Evolutionary conservation across 2,329 filamentous ascomycete species (phyloP).

Genomic region (Venturia asperata): DNA sequence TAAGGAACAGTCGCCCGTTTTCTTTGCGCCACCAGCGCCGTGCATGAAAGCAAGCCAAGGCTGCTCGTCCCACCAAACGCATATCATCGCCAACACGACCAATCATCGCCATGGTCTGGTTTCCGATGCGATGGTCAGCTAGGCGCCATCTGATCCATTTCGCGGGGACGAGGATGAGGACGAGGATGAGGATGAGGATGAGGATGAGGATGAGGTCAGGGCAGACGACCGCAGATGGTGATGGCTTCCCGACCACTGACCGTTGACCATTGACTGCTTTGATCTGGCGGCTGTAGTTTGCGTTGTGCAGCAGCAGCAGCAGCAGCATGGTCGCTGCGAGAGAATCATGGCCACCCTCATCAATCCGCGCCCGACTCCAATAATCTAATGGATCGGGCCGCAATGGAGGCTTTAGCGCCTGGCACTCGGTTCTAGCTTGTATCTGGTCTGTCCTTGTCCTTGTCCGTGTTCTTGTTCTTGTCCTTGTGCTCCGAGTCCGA

Average conservation of each 20-base stretch:
- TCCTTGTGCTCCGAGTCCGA: not conserved
- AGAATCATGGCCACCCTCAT: too few species aligned
- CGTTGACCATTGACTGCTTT: too few species aligned
- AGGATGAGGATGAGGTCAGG: not conserved
- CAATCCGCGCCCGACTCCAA: not conserved
- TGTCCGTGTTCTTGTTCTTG: too few species aligned
- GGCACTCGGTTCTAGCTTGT: not conserved
- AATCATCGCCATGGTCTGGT: not conserved
- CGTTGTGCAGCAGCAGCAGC: too few species aligned
- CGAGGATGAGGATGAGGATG: too few species aligned
- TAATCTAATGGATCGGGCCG: not conserved
- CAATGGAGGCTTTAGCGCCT: conserved; percentile 1
- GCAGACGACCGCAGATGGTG: not conserved
- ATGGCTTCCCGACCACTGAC: not conserved
- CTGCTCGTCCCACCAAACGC: too few species aligned
- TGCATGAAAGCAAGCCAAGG: not conserved
- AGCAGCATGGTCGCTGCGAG: too few species aligned
- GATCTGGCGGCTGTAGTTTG: too few species aligned
- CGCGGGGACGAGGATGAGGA: too few species aligned
- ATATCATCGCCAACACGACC: too few species aligned
- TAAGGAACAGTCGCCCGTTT: too few species aligned
- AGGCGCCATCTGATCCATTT: not conserved
- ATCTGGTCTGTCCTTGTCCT: not conserved
- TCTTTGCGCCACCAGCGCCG: not conserved
- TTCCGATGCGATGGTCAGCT: not conserved